Evolutionary conservation across 2,329 filamentous ascomycete genomes (phyloP).

Genomic region (Ophiostoma ulmi): DNA sequence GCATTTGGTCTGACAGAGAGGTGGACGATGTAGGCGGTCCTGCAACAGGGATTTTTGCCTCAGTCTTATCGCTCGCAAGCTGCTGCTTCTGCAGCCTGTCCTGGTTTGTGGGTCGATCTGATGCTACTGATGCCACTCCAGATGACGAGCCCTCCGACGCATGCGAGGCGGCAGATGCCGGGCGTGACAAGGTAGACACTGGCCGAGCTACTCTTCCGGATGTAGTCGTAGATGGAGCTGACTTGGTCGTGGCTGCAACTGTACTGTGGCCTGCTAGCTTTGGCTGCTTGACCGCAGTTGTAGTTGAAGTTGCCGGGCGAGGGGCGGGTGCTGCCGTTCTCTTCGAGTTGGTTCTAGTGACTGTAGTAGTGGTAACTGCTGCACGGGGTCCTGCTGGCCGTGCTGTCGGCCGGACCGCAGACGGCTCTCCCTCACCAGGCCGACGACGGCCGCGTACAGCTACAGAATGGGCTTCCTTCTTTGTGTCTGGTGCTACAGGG

Average conservation of each 20-base stretch:
- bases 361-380: not conserved
- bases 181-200: constrained; percentile 24
- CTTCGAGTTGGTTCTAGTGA: not conserved
- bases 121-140: constrained; percentile 2
- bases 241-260: not conserved
- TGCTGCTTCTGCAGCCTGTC: not conserved
- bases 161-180: constrained; percentile 23
- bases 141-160: constrained; percentile 17
- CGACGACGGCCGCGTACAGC: constrained; percentile 18
- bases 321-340: constrained; percentile 6
- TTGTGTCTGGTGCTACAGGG: constrained; percentile 26
- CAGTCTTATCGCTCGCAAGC: not conserved
- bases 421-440: constrained; percentile 12
- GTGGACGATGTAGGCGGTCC: not conserved
- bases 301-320: not conserved
- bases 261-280: not conserved
- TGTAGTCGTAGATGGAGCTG: not conserved
- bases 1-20: not conserved
- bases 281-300: not conserved
- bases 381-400: not conserved
- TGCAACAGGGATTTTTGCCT: not conserved
- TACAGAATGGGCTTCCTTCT: not conserved
- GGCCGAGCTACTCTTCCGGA: not conserved
- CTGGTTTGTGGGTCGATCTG: not conserved
- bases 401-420: not conserved